Percentiles rank a stretch among this genome's conserved stretches.
phyloP scores from a whole-genome alignment of 176 grass and related monocot species.

The Leersia perrieri region DNA sequence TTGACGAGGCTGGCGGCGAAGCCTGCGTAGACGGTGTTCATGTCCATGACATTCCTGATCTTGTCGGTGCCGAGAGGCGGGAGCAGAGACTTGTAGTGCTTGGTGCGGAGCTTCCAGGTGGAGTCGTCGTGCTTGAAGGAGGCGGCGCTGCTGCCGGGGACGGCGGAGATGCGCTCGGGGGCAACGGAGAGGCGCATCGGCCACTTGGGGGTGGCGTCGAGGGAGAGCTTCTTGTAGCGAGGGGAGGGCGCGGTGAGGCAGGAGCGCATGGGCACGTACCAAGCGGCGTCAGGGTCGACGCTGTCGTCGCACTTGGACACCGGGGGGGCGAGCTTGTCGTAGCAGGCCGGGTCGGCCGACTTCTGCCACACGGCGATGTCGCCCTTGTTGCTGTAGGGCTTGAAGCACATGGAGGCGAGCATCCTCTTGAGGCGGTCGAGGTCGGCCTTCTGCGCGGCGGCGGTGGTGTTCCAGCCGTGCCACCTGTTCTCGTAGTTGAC shows the following conservation, averaged over 20 bases:
- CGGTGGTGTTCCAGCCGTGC: constrained; percentile 96
- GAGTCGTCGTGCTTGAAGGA: constrained; percentile 75
- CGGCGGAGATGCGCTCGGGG: constrained; percentile 57
- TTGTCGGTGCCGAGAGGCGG: constrained; percentile 69
- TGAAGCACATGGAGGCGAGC: constrained; percentile 84
- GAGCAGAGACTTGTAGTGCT: constrained; percentile 68
- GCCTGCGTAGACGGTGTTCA: constrained; percentile 80
- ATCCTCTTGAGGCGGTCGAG: constrained; percentile 64
- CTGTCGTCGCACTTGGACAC: constrained; percentile 92
- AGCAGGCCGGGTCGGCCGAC: constrained; percentile 54
- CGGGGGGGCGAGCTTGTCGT: constrained; percentile 65
- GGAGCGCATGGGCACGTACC: constrained; percentile 85
- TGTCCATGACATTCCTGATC: constrained; percentile 91
- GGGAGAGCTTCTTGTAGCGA: constrained; percentile 50
- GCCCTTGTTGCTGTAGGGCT: constrained; percentile 74
- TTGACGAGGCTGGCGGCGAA: constrained; percentile 60
- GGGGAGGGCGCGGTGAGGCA: constrained; percentile 63
- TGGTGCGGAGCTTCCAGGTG: constrained; percentile 66
- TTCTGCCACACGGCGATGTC: constrained; percentile 98
- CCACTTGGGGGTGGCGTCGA: constrained; percentile 69
- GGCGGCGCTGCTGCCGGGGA: constrained; percentile 60
- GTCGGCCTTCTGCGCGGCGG: constrained; percentile 72
- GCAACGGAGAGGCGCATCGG: constrained; percentile 60
- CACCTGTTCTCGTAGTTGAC: constrained; percentile 94
- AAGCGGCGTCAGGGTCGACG: constrained; percentile 73